These are phyloP conservation scores for Leccinum pseudoinsigne DNA, from an alignment of 1,284 basidiomycete species.

Conservation along the genomic window DNA sequence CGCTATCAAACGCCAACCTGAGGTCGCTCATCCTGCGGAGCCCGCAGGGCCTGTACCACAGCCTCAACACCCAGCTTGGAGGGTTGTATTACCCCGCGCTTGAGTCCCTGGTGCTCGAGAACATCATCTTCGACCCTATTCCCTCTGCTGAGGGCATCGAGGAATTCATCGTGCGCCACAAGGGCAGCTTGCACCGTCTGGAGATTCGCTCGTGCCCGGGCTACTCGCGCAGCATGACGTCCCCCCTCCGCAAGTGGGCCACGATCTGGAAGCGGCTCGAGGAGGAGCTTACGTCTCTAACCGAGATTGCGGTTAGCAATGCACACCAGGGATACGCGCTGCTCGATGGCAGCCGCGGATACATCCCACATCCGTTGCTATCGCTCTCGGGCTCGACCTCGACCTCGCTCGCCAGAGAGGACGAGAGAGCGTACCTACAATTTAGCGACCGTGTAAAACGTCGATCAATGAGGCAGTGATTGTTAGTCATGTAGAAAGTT, in stretches of 20 bases:
- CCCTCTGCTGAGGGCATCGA: conserved; percentile 25
- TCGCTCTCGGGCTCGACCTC: neutral
- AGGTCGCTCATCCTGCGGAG: conserved; percentile 27
- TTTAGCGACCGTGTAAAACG: conserved; percentile 16
- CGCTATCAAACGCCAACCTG: conserved; percentile 19
- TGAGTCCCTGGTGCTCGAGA: conserved; percentile 30
- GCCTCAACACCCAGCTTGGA: conserved; percentile 18
- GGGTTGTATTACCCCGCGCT: conserved; percentile 29
- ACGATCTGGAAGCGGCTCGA: conserved; percentile 25
- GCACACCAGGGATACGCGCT: conserved; percentile 23
- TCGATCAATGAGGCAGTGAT: conserved; percentile 5
- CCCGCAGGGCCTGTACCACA: conserved; percentile 32
- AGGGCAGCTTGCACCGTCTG: conserved; percentile 20
- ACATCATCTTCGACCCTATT: conserved; percentile 30
- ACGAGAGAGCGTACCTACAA: conserved; percentile 7
- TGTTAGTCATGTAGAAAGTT: too few species aligned
- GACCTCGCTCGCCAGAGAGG: conserved; percentile 7
- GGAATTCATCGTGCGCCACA: conserved; percentile 34
- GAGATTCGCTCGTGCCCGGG: conserved; percentile 25
- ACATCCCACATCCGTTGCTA: conserved; percentile 18
- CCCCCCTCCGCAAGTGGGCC: neutral
- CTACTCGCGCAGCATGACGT: neutral
- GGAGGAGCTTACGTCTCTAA: conserved; percentile 23
- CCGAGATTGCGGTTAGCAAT: conserved; percentile 20
- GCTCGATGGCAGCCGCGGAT: conserved; percentile 24